Base-by-base conservation (phyloP, 805 yeast genomes). In the Candida adriatica region DNA sequence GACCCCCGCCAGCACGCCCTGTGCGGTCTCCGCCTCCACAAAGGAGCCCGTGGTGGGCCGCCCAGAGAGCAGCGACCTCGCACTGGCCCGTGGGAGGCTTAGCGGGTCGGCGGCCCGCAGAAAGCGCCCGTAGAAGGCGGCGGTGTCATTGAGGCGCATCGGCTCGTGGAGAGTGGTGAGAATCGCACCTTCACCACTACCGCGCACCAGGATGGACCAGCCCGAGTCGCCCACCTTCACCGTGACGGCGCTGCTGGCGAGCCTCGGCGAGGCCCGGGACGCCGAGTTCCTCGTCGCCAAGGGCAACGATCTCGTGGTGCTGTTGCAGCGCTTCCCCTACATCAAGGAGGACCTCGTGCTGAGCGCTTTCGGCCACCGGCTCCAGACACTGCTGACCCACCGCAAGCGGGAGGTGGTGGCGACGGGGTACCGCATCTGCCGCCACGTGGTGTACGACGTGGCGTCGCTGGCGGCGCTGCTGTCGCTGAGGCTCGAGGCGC, bases 361-460 rank as follows among this genome's bases (percentile, higher is more conserved):
- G 13, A 63, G 72, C 14, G 70, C 75, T 1, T 69, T 79, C 31
- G 61, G 81, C 16, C 64, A 63, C 30, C 58, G 75, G 19, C 64
- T 88, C 8, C 82, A 76, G 45, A 66, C 68, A 14, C 61, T 86
- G 50, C 54, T 88, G 14, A 59, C 73, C 17, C 75, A 73, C 44
- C 63, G 62, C 6, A 66, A 71, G 28, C 65, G 76, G 18, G 77
- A 74, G 35, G 79, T 84, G 1, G 66, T 79, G 6, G 81, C 88
- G 0, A 69, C 86, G 2, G 95, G 88, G 0, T 86, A 76, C 53
- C 63, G 94, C 30, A 66, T 86, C 1, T 67, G 86, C 15, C 61
- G 96, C 13, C 70, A 80, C 41, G 61, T 83, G 13, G 61, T 81
- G 13, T 67, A 69, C 20, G 72, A 72, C 38, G 49, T 62, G 10